Conservation (phyloP, 78 protist genomes). For the Salpingoeca rosetta region DNA sequence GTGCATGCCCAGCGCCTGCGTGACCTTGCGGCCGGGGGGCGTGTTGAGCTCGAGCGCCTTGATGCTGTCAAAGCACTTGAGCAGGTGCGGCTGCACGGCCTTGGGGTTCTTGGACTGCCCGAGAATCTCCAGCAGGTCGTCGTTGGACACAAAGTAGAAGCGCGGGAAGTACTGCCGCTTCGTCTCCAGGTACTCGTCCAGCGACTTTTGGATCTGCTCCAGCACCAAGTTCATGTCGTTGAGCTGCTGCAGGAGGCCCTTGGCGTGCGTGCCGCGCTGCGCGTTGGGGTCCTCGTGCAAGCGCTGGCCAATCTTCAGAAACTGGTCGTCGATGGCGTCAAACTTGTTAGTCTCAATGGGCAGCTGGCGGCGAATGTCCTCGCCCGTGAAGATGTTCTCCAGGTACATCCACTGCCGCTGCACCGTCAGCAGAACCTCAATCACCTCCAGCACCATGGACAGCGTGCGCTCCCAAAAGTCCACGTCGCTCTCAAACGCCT, state of each 20-base stretch:
- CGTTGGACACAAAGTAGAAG: conserved; percentile 84
- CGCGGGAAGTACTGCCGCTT: conserved; percentile 79
- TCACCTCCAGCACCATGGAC: conserved; percentile 43
- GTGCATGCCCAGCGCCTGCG: conserved; percentile 38
- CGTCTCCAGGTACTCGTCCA: conserved; percentile 66
- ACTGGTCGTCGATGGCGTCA: conserved; percentile 35
- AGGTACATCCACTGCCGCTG: conserved; percentile 73
- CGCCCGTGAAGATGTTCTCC: conserved; percentile 72
- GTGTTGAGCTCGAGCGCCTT: conserved; percentile 20
- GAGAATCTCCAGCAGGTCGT: conserved; percentile 77
- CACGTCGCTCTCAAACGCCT: conserved; percentile 48
- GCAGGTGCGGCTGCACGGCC: conserved; percentile 63
- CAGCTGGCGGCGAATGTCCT: conserved; percentile 73
- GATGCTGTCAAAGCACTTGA: conserved; percentile 68
- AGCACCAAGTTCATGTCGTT: conserved; percentile 33
- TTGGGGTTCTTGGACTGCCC: conserved; percentile 67
- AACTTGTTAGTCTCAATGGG: conserved; percentile 56
- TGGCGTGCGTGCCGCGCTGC: neutral
- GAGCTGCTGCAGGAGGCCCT: conserved; percentile 31
- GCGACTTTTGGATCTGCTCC: conserved; percentile 62
- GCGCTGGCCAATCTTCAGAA: conserved; percentile 30
- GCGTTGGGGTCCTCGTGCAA: conserved; percentile 23
- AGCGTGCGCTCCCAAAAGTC: conserved; percentile 66
- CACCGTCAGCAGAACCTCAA: conserved; percentile 51
- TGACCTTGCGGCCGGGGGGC: conserved; percentile 13